These are phyloP conservation scores for Trypanosoma lewisi DNA, from an alignment of 208 protist species.

Conservation along the genomic window DNA sequence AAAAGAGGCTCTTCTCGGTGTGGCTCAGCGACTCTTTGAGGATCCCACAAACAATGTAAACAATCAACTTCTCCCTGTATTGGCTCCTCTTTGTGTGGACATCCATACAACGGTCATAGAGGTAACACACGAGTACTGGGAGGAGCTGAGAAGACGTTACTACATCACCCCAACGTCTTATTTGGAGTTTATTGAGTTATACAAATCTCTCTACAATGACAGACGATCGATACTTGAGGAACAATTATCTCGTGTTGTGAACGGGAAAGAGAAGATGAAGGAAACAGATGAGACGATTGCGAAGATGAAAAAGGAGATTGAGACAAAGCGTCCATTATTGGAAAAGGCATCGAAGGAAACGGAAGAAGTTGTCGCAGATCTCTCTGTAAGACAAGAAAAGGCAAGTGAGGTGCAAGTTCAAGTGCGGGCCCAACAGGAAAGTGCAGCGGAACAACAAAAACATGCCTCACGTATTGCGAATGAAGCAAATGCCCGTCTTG, in stretches of 20 bases:
- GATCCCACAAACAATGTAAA: constrained; percentile 34
- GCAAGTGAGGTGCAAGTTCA: constrained; percentile 86
- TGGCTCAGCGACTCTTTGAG: constrained; percentile 82
- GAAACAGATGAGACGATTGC: constrained; percentile 92
- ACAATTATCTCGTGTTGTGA: constrained; percentile 88
- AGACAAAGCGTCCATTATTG: constrained; percentile 87
- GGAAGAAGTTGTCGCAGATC: constrained; percentile 86
- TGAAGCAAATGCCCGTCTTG: constrained; percentile 90
- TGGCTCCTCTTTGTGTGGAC: constrained; percentile 86
- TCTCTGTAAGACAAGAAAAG: constrained; percentile 83
- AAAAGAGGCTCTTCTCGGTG: constrained; percentile 88
- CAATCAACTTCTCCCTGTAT: constrained; percentile 47
- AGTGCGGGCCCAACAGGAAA: constrained; percentile 89
- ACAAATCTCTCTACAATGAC: constrained; percentile 83
- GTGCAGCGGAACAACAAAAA: constrained; percentile 80
- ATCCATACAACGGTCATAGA: constrained; percentile 78
- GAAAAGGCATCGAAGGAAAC: constrained; percentile 89
- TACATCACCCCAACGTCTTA: constrained; percentile 96
- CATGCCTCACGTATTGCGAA: constrained; percentile 84
- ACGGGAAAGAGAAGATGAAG: constrained; percentile 90
- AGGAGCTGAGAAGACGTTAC: constrained; percentile 92
- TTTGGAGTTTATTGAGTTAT: constrained; percentile 95
- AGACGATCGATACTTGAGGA: constrained; percentile 74
- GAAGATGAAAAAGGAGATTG: constrained; percentile 91
- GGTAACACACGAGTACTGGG: constrained; percentile 82